These are phyloP conservation scores for Adansonia rubrostipa DNA, from an alignment of 441 rosid genomes.

Conservation along the genomic window DNA sequence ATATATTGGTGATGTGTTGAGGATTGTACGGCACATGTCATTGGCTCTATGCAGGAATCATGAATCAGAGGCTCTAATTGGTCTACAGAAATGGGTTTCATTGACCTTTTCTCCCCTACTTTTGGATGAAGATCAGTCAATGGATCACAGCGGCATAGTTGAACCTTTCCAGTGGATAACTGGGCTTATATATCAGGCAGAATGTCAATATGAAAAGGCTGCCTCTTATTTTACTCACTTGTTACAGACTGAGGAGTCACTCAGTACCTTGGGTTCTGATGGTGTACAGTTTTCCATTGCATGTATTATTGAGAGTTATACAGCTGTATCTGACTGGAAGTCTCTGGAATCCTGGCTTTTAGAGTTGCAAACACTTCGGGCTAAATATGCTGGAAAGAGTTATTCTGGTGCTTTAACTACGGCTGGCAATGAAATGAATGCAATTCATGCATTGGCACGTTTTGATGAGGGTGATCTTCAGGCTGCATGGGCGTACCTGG, in stretches of 20 bases:
- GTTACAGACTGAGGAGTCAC: conserved; percentile 81
- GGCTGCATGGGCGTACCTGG: conserved; percentile 91
- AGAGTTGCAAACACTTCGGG: conserved; percentile 91
- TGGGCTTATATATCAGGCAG: conserved; percentile 90
- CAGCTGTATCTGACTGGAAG: conserved; percentile 93
- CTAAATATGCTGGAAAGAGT: conserved; percentile 94
- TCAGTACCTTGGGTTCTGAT: conserved; percentile 85
- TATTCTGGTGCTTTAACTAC: conserved; percentile 93
- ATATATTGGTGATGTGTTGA: conserved; percentile 68
- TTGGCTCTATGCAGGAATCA: conserved; percentile 79
- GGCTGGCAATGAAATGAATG: conserved; percentile 95
- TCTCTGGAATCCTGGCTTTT: conserved; percentile 83
- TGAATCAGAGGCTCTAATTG: conserved; percentile 80
- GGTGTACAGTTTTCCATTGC: conserved; percentile 88
- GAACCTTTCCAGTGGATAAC: conserved; percentile 75
- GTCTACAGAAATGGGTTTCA: conserved; percentile 84
- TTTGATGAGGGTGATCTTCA: conserved; percentile 91
- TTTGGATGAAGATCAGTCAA: conserved; percentile 63
- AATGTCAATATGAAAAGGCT: conserved; percentile 86
- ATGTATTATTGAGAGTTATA: conserved; percentile 88
- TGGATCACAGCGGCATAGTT: conserved; percentile 44
- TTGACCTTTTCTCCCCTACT: conserved; percentile 72
- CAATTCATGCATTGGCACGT: conserved; percentile 88
- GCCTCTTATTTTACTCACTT: conserved; percentile 83
- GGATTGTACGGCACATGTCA: conserved; percentile 74